Conservation (phyloP, 371 early-diverging fungal genomes). For the Mortierella sp. region DNA sequence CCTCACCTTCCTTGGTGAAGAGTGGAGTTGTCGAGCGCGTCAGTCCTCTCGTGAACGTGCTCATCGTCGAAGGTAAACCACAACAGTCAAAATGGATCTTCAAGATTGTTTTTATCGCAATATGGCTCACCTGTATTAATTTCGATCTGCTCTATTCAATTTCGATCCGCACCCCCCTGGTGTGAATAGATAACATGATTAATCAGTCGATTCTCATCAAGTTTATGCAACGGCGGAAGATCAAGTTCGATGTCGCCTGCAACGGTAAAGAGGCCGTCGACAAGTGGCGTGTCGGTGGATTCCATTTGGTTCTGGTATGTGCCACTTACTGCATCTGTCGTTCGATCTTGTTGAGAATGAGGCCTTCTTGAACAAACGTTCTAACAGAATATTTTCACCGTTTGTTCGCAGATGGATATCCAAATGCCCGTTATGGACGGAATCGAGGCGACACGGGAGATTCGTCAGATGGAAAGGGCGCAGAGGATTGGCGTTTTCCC, state of each 20-base stretch:
- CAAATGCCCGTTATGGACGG: slow-evolving; percentile 89
- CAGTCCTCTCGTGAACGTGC: slow-evolving; percentile 80
- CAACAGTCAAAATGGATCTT: neutral
- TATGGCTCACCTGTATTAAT: slow-evolving; percentile 12
- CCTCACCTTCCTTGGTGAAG: slow-evolving; percentile 29
- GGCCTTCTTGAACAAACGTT: neutral
- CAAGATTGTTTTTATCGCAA: neutral
- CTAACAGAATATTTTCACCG: neutral
- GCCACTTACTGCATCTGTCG: neutral
- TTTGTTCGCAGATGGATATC: slow-evolving; percentile 78
- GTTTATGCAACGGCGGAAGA: slow-evolving; percentile 82
- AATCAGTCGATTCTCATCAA: slow-evolving; percentile 81
- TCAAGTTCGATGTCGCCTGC: slow-evolving; percentile 77
- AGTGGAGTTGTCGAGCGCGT: slow-evolving; percentile 59
- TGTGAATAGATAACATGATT: slow-evolving; percentile 76
- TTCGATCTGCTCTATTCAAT: neutral
- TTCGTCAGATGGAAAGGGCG: slow-evolving; percentile 75
- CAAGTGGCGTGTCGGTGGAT: slow-evolving; percentile 78
- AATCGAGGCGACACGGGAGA: slow-evolving; percentile 82
- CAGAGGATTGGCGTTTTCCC: slow-evolving; percentile 73
- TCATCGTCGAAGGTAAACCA: slow-evolving; percentile 83
- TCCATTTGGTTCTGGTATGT: slow-evolving; percentile 83
- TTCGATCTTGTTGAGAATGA: neutral
- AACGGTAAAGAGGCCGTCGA: slow-evolving; percentile 86
- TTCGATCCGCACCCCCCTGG: no score